Conservation (phyloP, 2,329 filamentous ascomycete genomes). For the Metarhizium rileyi region DNA sequence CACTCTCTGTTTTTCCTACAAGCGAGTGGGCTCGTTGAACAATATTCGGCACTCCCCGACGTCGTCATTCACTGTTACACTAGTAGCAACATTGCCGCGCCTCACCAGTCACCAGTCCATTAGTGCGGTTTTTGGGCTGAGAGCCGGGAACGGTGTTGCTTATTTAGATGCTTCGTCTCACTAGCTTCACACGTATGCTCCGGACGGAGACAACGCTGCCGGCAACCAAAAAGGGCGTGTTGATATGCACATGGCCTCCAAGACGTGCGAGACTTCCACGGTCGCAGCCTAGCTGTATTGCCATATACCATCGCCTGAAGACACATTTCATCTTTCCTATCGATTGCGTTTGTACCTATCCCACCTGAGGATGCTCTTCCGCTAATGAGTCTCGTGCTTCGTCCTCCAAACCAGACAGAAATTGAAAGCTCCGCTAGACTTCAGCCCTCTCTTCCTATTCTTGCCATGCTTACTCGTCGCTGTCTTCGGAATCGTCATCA, state of each 20-base stretch:
- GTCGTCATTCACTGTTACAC: background rate
- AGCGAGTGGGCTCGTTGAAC: too few species aligned
- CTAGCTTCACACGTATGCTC: slow-evolving; percentile 1
- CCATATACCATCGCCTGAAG: background rate
- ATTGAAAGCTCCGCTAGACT: background rate
- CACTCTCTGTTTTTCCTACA: too few species aligned
- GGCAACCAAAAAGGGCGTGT: background rate
- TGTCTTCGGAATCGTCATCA: slow-evolving; percentile 26
- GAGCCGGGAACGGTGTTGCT: background rate
- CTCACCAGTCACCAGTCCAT: background rate
- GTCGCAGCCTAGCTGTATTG: background rate
- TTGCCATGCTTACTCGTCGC: slow-evolving; percentile 9
- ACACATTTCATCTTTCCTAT: background rate
- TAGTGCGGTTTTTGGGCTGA: background rate
- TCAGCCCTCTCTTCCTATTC: background rate
- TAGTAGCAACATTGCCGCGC: background rate
- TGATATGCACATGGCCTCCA: slow-evolving; percentile 3
- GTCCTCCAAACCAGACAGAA: background rate
- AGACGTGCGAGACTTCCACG: slow-evolving; percentile 4
- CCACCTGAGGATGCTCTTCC: background rate
- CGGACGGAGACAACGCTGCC: background rate
- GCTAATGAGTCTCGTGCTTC: background rate
- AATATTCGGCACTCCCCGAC: too few species aligned
- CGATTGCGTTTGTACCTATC: background rate
- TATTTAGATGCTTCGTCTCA: slow-evolving; percentile 11